A percentile compares a stretch with the other conserved stretches of the same genome.
Evolutionary conservation across 2,329 filamentous ascomycete genomes (phyloP).

Genomic region (Geoglossum cookeanum): DNA sequence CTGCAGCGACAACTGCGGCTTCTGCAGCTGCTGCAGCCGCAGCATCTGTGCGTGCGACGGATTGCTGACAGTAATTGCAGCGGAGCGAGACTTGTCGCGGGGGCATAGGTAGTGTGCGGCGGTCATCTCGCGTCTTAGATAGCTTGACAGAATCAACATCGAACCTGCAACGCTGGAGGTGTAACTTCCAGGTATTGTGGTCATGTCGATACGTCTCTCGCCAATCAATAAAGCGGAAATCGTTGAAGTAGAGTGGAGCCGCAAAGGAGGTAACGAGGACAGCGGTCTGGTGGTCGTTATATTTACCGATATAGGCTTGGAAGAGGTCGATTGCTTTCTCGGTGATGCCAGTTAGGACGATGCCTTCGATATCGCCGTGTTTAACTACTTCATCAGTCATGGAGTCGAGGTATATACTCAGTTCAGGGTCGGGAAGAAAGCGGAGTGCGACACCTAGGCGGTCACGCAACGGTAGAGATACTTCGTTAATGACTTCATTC

Average conservation of each 20-base stretch:
- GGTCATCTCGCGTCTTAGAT: conserved; percentile 30
- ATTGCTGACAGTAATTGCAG: conserved; percentile 39
- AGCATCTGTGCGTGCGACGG: conserved; percentile 29
- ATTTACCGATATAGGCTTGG: conserved; percentile 55
- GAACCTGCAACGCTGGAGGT: conserved; percentile 38
- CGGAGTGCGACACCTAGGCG: conserved; percentile 55
- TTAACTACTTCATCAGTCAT: conserved; percentile 41
- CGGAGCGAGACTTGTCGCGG: conserved; percentile 36
- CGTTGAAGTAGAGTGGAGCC: conserved; percentile 56
- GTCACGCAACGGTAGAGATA: conserved; percentile 54
- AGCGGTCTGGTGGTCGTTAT: conserved; percentile 61
- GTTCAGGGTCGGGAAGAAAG: conserved; percentile 40
- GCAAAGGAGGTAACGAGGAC: conserved; percentile 56
- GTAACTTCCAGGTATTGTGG: conserved; percentile 42
- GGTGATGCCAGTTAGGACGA: conserved; percentile 60
- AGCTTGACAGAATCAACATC: conserved; percentile 36
- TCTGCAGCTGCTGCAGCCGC: background rate
- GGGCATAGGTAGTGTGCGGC: conserved; percentile 28
- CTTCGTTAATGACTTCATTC: conserved; percentile 52
- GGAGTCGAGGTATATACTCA: conserved; percentile 48
- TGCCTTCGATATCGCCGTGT: conserved; percentile 55
- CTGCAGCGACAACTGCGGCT: background rate
- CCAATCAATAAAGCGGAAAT: conserved; percentile 57
- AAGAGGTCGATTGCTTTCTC: conserved; percentile 56
- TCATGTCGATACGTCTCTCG: conserved; percentile 42